Percentiles rank a stretch among this genome's conserved stretches.
These are phyloP conservation scores for Microdochium bolleyi DNA, from an alignment of 2,329 filamentous ascomycete species.

Conservation along the genomic window DNA sequence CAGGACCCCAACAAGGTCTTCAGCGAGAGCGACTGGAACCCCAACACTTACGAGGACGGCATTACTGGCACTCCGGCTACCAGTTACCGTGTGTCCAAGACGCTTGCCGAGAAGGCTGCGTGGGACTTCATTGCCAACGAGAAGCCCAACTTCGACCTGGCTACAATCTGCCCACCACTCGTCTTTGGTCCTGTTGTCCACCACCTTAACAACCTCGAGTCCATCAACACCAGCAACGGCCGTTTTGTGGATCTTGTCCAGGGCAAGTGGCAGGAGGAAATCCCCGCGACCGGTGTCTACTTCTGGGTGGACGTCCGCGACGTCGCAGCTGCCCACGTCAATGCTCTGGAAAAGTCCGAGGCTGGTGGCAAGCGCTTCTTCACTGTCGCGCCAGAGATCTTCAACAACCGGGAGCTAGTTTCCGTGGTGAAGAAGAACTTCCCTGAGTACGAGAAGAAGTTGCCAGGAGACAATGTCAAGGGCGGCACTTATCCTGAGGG, in stretches of 20 bases:
- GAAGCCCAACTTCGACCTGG: slow-evolving; percentile 39
- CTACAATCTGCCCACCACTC: slow-evolving; percentile 46
- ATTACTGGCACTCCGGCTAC: slow-evolving; percentile 27
- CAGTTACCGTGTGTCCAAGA: slow-evolving; percentile 48
- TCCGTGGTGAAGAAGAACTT: slow-evolving; percentile 36
- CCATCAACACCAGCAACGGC: slow-evolving; percentile 46
- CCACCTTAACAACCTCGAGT: slow-evolving; percentile 33
- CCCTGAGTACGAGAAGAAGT: slow-evolving; percentile 36
- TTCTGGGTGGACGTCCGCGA: slow-evolving; percentile 51
- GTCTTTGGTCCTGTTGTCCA: slow-evolving; percentile 46
- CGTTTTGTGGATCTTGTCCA: slow-evolving; percentile 41
- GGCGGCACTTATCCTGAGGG: slow-evolving; percentile 33
- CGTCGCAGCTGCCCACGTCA: slow-evolving; percentile 43
- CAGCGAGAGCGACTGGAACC: slow-evolving; percentile 45
- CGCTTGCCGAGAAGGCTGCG: slow-evolving; percentile 41
- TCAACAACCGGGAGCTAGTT: slow-evolving; percentile 35
- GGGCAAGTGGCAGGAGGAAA: slow-evolving; percentile 37
- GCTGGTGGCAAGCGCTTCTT: slow-evolving; percentile 45
- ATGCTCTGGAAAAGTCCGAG: slow-evolving; percentile 37
- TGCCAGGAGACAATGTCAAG: slow-evolving; percentile 34
- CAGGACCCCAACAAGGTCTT: slow-evolving; percentile 30
- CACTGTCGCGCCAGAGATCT: slow-evolving; percentile 33
- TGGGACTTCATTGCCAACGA: slow-evolving; percentile 41
- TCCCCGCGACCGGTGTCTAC: slow-evolving; percentile 32
- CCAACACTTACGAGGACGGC: slow-evolving; percentile 35